Conservation (phyloP, 371 early-diverging fungal genomes). For the Cokeromyces recurvatus region DNA sequence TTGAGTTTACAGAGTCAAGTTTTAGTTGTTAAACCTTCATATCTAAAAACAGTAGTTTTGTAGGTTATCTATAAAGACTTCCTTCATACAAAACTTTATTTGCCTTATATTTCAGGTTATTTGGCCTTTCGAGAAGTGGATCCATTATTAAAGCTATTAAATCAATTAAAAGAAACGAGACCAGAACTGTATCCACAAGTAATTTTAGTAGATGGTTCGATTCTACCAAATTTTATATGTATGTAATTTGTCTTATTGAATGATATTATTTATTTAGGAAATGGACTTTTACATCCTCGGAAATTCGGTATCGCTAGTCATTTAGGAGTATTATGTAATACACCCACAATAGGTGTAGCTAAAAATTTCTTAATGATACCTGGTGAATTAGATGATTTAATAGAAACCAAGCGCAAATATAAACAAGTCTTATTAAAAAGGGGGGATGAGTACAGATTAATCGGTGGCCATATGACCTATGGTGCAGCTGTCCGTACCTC, state of each 20-base stretch:
- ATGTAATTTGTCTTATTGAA: too few relatives aligned
- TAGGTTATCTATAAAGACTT: slow-evolving; percentile 56
- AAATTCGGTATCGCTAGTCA: slow-evolving; percentile 88
- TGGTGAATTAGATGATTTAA: slow-evolving; percentile 24
- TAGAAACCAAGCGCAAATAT: slow-evolving; percentile 17
- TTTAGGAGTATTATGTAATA: slow-evolving; percentile 66
- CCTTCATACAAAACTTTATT: slow-evolving; percentile 49
- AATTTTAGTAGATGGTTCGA: slow-evolving; percentile 77
- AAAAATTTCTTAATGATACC: slow-evolving; percentile 82
- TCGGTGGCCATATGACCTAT: slow-evolving; percentile 51
- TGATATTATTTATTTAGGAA: slow-evolving; percentile 29
- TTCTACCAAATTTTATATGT: background rate
- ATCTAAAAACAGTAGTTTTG: background rate
- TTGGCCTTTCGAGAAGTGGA: slow-evolving; percentile 87
- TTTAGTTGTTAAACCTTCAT: background rate
- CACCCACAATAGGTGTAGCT: slow-evolving; percentile 82
- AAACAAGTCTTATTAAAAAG: slow-evolving; percentile 22
- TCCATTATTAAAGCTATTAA: slow-evolving; percentile 54
- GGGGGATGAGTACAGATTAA: slow-evolving; percentile 36
- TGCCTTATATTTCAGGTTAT: slow-evolving; percentile 84
- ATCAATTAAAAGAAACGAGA: slow-evolving; percentile 32
- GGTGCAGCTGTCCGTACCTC: slow-evolving; percentile 57
- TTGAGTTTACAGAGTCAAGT: too few relatives aligned
- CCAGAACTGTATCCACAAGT: slow-evolving; percentile 70
- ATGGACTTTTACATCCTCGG: slow-evolving; percentile 85